phyloP scores from a whole-genome alignment of 352 stramenopile species.

The Globisporangium echinulatum region DNA sequence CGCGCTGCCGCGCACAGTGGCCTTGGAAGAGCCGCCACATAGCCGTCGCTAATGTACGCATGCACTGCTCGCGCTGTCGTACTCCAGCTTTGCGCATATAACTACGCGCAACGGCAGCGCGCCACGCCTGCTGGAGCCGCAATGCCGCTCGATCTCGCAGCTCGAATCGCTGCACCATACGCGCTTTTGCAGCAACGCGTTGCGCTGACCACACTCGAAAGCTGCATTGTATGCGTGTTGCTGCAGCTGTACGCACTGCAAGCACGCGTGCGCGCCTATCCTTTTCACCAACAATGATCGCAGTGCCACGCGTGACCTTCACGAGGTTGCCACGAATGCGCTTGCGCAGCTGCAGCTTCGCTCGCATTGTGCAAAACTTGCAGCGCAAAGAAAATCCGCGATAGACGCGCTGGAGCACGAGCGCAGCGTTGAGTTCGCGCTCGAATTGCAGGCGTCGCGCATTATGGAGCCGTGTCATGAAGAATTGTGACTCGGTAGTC shows the following conservation, averaged over 20 bases:
- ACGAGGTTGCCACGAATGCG: slow-evolving; percentile 50
- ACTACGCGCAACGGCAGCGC: slow-evolving; percentile 17
- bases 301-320: slow-evolving; percentile 55
- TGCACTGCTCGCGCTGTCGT: slow-evolving; percentile 18
- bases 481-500: slow-evolving; percentile 28
- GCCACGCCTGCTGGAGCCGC: slow-evolving; percentile 35
- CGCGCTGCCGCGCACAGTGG: slow-evolving; percentile 36
- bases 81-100: slow-evolving; percentile 19
- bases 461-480: slow-evolving; percentile 35
- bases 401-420: slow-evolving; percentile 49
- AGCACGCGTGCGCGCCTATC: slow-evolving; percentile 28
- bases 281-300: slow-evolving; percentile 56
- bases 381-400: slow-evolving; percentile 43
- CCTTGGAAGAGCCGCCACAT: slow-evolving; percentile 33
- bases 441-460: slow-evolving; percentile 24
- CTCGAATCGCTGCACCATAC: slow-evolving; percentile 20
- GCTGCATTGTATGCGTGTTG: slow-evolving; percentile 23
- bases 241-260: slow-evolving; percentile 19
- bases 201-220: slow-evolving; percentile 29
- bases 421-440: slow-evolving; percentile 33
- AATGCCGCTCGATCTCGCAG: slow-evolving; percentile 8
- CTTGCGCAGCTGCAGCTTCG: slow-evolving; percentile 58
- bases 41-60: slow-evolving; percentile 19
- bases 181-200: slow-evolving; percentile 25
- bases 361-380: slow-evolving; percentile 35